Base-by-base conservation (phyloP, 768 basidiomycete species). In the Paxillus involutus region DNA sequence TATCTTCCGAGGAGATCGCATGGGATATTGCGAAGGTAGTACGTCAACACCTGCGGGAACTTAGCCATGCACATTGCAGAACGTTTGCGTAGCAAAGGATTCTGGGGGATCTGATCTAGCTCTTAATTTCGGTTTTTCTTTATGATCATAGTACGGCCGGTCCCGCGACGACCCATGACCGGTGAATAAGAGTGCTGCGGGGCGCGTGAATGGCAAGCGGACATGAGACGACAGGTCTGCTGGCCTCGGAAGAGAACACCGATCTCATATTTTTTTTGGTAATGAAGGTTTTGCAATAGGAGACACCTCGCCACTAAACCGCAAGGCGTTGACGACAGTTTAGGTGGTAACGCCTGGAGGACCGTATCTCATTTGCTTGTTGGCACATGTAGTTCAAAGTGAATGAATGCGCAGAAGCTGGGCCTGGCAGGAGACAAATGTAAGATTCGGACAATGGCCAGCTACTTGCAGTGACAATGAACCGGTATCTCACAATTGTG, bases 1-100 rank as follows among this genome's bases (percentile, higher is more conserved):
- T 53, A 57, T 45, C 29, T 33, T 56, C 65, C 65, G 65, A 66
- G 65, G 66, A 63, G 66, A 63, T 65, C 50, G 56, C 46, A 21
- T 30, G 14, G 19, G 16, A 40, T 37, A 41, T 35, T 26, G 3
- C 17, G 17, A 36, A 52, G 47, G 50, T 44, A 9, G 59, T 53
- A 53, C 47, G 39, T 26, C 29, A 55, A 63, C 53, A 62, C 58
- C 50, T 35, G 11, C 35, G 4, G 10, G 35, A 14, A 12, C 35
- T 35, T 35, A 4, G 35, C 12, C 35, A 52, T 42, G 35, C 36
- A 26, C 41, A n/a, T 39, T 16, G 48, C 5, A 49, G 9, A 26
- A 39, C 44, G n/a, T 44, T 32, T 39, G 35, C 35, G 1, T 35
- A 10, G 35, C 47, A 32, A 21, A 45, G 36, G 33, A 24, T 10